These are phyloP conservation scores for Leishmania lainsoni DNA, from an alignment of 208 protist genomes.

Conservation along the genomic window DNA sequence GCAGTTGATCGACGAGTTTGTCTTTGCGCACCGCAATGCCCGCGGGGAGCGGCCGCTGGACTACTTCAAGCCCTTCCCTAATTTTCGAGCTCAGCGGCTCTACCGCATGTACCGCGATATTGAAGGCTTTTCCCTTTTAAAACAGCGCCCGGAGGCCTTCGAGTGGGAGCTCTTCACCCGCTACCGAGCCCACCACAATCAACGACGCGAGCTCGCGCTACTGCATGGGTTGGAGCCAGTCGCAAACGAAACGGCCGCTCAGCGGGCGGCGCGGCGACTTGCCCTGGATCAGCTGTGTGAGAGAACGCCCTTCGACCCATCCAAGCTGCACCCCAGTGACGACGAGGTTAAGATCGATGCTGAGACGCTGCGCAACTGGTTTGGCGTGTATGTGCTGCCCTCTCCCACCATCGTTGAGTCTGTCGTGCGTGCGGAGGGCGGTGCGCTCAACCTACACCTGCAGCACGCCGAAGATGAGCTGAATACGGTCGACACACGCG, in stretches of 20 bases:
- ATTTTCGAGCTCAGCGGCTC: constrained; percentile 77
- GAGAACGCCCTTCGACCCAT: constrained; percentile 75
- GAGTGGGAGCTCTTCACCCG: constrained; percentile 92
- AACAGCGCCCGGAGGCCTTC: constrained; percentile 78
- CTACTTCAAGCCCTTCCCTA: constrained; percentile 89
- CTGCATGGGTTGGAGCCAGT: constrained; percentile 86
- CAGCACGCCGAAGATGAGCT: constrained; percentile 65
- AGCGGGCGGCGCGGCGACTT: constrained; percentile 69
- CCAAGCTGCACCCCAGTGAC: constrained; percentile 41
- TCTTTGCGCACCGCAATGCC: constrained; percentile 82
- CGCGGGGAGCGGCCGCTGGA: constrained; percentile 85
- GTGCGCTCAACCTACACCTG: constrained; percentile 55
- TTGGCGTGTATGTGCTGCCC: constrained; percentile 87
- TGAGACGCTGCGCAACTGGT: constrained; percentile 84
- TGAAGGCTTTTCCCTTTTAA: constrained; percentile 87
- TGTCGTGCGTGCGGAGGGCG: constrained; percentile 38
- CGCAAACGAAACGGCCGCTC: constrained; percentile 80
- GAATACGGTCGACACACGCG: constrained; percentile 68
- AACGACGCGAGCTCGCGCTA: constrained; percentile 81
- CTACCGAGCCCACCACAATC: constrained; percentile 88
- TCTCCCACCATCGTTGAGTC: constrained; percentile 79
- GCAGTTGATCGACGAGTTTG: constrained; percentile 84
- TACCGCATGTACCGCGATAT: constrained; percentile 85
- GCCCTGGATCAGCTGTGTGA: constrained; percentile 86
- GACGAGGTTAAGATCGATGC: constrained; percentile 69